These are phyloP conservation scores for Starmerella khaoyaiensis DNA, from an alignment of 805 yeast species.

Conservation along the genomic window DNA sequence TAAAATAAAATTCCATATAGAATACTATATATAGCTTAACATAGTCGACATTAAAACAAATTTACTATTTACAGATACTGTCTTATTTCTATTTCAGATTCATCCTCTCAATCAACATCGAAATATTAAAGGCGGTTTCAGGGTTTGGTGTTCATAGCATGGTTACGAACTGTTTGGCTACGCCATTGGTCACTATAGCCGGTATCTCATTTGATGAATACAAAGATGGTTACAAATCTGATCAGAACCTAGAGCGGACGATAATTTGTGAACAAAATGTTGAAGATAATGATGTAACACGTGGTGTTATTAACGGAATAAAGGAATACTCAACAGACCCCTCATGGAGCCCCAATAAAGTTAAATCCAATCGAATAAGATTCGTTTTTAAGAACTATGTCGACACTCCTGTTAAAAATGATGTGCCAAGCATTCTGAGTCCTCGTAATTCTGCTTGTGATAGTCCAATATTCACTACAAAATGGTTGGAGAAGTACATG, in stretches of 20 bases:
- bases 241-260: constrained; percentile 3
- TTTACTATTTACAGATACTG: too few relatives aligned
- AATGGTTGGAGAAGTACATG: constrained; percentile 45
- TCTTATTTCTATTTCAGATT: too few relatives aligned
- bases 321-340: constrained; percentile 2
- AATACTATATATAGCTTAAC: too few relatives aligned
- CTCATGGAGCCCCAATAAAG: constrained; percentile 11
- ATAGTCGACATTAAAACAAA: too few relatives aligned
- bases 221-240: neutral
- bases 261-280: constrained; percentile 1
- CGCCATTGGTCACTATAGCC: constrained; percentile 11
- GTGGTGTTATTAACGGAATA: constrained; percentile 1
- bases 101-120: too few relatives aligned
- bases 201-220: neutral
- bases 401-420: constrained; percentile 8
- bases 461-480: constrained; percentile 32
- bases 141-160: neutral
- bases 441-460: constrained; percentile 35
- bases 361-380: constrained; percentile 3
- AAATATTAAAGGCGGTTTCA: neutral
- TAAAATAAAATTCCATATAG: too few relatives aligned
- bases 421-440: constrained; percentile 29
- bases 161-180: constrained; percentile 1
- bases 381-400: constrained; percentile 7
- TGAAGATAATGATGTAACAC: neutral